phyloP scores from a whole-genome alignment of 129 eudicot genomes.

The Calendula officinalis region DNA sequence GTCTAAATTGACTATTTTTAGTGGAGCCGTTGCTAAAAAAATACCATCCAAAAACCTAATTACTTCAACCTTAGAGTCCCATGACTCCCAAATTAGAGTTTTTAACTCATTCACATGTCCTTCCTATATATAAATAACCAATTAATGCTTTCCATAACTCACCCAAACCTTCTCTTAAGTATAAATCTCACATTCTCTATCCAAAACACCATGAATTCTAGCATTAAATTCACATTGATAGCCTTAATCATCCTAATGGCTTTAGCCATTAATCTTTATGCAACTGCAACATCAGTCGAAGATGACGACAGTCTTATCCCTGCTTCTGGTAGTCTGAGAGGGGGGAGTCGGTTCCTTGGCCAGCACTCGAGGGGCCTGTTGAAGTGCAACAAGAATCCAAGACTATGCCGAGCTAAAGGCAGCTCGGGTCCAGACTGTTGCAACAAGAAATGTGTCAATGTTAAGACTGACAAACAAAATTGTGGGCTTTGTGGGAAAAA shows the following conservation, averaged over 20 bases:
- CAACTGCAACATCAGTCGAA: slow-evolving; percentile 23
- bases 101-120: background rate
- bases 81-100: background rate
- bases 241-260: slow-evolving; percentile 33
- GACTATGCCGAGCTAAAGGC: slow-evolving; percentile 51
- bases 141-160: background rate
- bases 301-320: slow-evolving; percentile 26
- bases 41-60: slow-evolving; percentile 37
- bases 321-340: slow-evolving; percentile 32
- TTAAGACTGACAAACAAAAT: slow-evolving; percentile 43
- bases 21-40: slow-evolving; percentile 32
- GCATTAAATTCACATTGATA: slow-evolving; percentile 15
- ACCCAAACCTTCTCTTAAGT: background rate
- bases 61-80: slow-evolving; percentile 14
- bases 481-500: slow-evolving; percentile 58
- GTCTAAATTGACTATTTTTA: slow-evolving; percentile 23
- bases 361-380: slow-evolving; percentile 25
- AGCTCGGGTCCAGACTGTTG: slow-evolving; percentile 66
- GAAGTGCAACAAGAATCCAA: slow-evolving; percentile 58
- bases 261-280: slow-evolving; percentile 28
- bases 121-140: slow-evolving; percentile 25
- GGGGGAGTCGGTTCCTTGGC: slow-evolving; percentile 37
- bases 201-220: slow-evolving; percentile 18
- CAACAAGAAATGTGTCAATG: slow-evolving; percentile 60
- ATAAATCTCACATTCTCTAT: slow-evolving; percentile 11